phyloP scores from a whole-genome alignment of 805 yeast genomes.

The Yarrowia hollandica region DNA sequence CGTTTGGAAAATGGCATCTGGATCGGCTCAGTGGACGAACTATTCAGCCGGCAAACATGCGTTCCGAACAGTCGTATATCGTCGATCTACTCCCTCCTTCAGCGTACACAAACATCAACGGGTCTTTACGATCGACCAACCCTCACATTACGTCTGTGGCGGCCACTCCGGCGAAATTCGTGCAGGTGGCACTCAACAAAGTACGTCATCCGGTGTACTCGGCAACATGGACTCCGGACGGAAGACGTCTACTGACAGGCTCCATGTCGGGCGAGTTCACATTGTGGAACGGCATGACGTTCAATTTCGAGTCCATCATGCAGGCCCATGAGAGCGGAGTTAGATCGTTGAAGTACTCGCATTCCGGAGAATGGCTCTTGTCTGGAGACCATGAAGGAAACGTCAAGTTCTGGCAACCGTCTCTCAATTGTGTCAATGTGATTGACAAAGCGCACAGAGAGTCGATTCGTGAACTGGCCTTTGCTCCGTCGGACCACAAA shows the following conservation, averaged over 20 bases:
- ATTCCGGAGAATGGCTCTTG: conserved; percentile 90
- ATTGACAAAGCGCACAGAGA: conserved; percentile 70
- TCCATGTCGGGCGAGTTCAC: conserved; percentile 95
- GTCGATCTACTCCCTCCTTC: conserved; percentile 61
- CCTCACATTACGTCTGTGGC: conserved; percentile 21
- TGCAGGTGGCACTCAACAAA: conserved; percentile 87
- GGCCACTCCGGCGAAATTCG: conserved; percentile 59
- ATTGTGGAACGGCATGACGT: conserved; percentile 93
- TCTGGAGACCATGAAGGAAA: conserved; percentile 92
- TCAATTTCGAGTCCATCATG: conserved; percentile 95
- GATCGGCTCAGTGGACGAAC: conserved; percentile 43
- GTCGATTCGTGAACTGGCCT: conserved; percentile 81
- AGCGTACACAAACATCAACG: conserved; percentile 46
- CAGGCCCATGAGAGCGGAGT: conserved; percentile 97
- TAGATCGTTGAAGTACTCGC: conserved; percentile 74
- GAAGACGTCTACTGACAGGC: conserved; percentile 84
- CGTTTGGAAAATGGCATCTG: conserved; percentile 62
- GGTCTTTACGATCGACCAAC: conserved; percentile 35
- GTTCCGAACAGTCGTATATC: conserved; percentile 70
- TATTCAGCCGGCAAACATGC: conserved; percentile 40
- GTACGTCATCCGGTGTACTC: conserved; percentile 87
- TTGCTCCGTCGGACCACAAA: conserved; percentile 86
- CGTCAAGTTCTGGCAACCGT: conserved; percentile 96
- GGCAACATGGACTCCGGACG: conserved; percentile 96
- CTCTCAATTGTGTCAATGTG: conserved; percentile 88